Evolutionary conservation across 164 flowering plant species (phyloP), one percentile per base, ranked within the genome.

Genomic region (Aristolochia contorta): DNA sequence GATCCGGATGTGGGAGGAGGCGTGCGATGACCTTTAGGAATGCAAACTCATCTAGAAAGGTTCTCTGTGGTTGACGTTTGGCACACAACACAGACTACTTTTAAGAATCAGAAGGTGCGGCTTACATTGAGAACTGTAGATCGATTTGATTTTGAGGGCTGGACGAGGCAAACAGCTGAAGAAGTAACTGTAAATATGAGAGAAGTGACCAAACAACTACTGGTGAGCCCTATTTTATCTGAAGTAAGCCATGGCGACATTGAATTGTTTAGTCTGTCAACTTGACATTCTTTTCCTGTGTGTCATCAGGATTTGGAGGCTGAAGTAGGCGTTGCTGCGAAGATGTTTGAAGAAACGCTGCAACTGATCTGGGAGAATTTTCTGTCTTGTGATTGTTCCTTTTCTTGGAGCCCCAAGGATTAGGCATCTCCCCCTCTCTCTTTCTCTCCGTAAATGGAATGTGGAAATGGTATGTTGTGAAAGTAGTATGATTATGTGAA

Each of bases 1-100:
- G 85, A 84, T 62, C 66, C 78, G 16, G 56, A 61, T 58, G 75
- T 72, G 22, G 78, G 67, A 69, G 87, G 87, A 27, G 84, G 85
- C 9, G 59, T 84, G 49, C 70, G 84, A 69, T 84, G 90, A 87
- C 77, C 87, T 45, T 50, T 74, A 16, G 82, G 84, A 48, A 77
- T 76, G 69, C 73, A 72, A 24, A 57, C 74, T 65, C 61, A 62
- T 24, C 81, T 80, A 0, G 75, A 68, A 60, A 60, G 76, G 67
- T 82, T 58, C 65, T 57, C 56, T 30, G 73, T 84, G 30, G 61
- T 72, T 48, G 82, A 78, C 0, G 70, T 60, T 55, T 82, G 84
- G 85, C 85, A 84, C 73, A 78, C 67, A 22, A 69, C 53, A 60
- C 30, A 62, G 23, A 75, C 62, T 62, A 0, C 67, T 56, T 82